Base-by-base conservation (phyloP, 192 early-diverging fungal genomes). In the Backusella australiensis region DNA sequence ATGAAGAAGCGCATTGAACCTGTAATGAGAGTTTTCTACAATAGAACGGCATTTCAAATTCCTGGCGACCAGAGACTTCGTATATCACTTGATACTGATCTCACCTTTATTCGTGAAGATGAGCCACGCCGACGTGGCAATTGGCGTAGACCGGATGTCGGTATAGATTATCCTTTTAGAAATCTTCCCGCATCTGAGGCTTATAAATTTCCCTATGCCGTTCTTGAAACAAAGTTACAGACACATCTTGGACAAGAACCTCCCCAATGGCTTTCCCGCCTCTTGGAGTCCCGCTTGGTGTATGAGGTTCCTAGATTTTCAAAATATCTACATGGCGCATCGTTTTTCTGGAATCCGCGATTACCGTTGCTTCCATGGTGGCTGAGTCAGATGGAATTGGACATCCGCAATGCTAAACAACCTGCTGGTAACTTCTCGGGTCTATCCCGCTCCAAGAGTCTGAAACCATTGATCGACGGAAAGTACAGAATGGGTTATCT, bases 11-110 rank as follows among this genome's bases (percentile, higher is more conserved):
- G 85, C 2, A 80, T 97, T 32, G 82, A 86, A 52, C 75, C 81
- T 9, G 87, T 94, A 6, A 82, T 97, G 77, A 90, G 98, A 56
- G 94, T 96, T 4, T 94, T 96, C 75, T 98, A 98, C 86, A 97
- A 98, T 83, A 92, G 98, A 73, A 98, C 96, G 7, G 97, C 98
- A 17, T 99, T 99, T 87, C 98, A 99, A 83, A 86, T 98, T 35
- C 98, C 98, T 8, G 96, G 95, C 21, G 97, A 99, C 86, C 90
- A 95, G 6, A 88, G 94, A 23, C 93, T 98, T 67, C 91, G 98
- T 42, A 93, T 99, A 32, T 96, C 96, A 34, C 87, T 99, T 6
- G 98, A 99, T 82, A 96, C 97, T 0, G 95, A 99, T 78, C 85
- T 99, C 56, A 93, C 93, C 66, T 94, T 98, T 89, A 93, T 98